Base-by-base conservation (phyloP, 768 basidiomycete species). In the Boletus subparvulus region DNA sequence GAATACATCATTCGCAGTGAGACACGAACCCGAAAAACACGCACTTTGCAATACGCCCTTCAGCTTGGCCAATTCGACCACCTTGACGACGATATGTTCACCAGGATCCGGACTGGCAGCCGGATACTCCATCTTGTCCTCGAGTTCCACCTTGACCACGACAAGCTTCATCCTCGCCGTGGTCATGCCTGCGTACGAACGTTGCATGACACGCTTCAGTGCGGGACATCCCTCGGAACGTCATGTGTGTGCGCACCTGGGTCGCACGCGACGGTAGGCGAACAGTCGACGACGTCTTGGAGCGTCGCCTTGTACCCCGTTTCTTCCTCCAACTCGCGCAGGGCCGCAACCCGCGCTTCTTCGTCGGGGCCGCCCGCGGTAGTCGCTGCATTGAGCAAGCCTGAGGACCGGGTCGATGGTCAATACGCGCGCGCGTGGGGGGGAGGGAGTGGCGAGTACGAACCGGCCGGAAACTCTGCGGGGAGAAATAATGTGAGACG, bases 131-230 rank as follows among this genome's bases (percentile, higher is more conserved):
- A 96, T 74, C 63, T 81, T 71, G 58, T 83, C 84, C n/a, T 81
- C 76, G 52, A 98, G 76, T 35, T 77, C 69, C 43, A 93, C 88
- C 56, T 81, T 79, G 30, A 95, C 76, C 17, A 87, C 78, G 46
- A 92, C 85, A 21, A 97, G 81, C 64, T 91, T 87, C 92, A 95
- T 95, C 67, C 90, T 96, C 13, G 95, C 90, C 43, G 86, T 93
- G 19, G 92, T 89, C 94, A 98, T 94, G 11, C 95, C 94, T 91
- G 50, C 7, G 47, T 16, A n/a, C 14, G 16, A 51, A 48, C 39
- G 6, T 13, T 14, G 26, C 21, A 24, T 24, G n/a, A 17, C 4
- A 19, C 2, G 11, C 30, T 4, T 48, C 21, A 13, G 16, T 12
- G 11, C 9, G 8, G 6, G 1, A 3, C 7, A 40, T 17, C 2